These are phyloP conservation scores for Phaeophleospora eucalypticola DNA, from an alignment of 2,329 filamentous ascomycete species.

Conservation along the genomic window DNA sequence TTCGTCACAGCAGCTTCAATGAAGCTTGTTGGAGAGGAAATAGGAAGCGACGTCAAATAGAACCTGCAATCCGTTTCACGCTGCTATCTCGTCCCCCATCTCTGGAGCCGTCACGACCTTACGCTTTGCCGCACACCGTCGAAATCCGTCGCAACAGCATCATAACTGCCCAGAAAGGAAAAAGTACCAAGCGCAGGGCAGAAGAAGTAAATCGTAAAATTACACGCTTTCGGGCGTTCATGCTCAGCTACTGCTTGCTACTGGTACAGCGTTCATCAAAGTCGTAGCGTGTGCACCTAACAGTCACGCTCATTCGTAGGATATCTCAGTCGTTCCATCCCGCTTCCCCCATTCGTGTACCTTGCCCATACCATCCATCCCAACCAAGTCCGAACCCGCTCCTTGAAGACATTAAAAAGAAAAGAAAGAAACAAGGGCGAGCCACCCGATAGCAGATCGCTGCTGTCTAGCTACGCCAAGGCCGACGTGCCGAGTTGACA, in stretches of 20 bases:
- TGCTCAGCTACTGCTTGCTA: no score
- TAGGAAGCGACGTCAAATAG: background rate
- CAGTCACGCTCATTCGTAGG: background rate
- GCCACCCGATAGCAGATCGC: background rate
- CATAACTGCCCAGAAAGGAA: no score
- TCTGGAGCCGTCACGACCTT: background rate
- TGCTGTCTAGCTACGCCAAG: conserved; percentile 19
- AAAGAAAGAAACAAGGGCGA: background rate
- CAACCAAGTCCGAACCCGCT: no score
- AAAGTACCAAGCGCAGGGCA: no score
- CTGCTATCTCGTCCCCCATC: background rate
- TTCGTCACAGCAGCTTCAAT: no score
- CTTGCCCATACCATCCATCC: no score
- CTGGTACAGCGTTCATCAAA: background rate
- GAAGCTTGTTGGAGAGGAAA: no score
- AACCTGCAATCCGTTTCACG: background rate
- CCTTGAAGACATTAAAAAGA: no score
- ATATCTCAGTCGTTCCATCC: background rate
- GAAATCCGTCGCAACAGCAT: no score
- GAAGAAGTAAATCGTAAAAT: no score
- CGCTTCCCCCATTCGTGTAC: no score
- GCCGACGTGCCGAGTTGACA: conserved; percentile 16
- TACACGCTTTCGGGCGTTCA: no score
- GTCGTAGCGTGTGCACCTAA: background rate
- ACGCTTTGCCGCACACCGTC: background rate